Evolutionary conservation across 345 rosid species (phyloP).

Genomic region (Toxicodendron radicans): DNA sequence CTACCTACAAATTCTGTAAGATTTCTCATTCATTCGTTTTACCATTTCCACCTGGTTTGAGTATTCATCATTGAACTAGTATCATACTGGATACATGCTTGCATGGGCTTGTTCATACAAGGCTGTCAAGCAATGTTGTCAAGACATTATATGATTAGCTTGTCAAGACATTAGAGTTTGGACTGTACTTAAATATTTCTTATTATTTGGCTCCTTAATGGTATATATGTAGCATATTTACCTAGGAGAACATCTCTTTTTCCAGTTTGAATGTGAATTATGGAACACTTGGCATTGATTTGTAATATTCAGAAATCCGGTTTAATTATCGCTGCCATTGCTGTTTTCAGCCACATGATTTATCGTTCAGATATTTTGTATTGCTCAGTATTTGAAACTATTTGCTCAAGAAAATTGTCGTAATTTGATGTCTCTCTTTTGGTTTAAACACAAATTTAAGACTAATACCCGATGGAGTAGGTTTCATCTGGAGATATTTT

Average conservation of each 20-base stretch:
- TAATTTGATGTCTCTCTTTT: not conserved
- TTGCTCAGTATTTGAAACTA: not conserved
- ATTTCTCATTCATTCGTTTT: conserved; percentile 1
- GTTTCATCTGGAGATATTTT: not conserved
- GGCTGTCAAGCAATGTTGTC: not conserved
- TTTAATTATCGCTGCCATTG: not conserved
- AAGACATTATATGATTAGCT: conserved; percentile 9
- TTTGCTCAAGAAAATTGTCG: not conserved
- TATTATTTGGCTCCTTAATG: not conserved
- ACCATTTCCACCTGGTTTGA: not conserved
- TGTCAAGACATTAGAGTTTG: not conserved
- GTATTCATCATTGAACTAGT: not conserved
- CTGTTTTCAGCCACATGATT: not conserved
- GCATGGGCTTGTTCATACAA: no score
- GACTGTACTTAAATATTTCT: not conserved
- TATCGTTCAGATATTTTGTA: not conserved
- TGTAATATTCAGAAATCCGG: not conserved
- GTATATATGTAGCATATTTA: not conserved
- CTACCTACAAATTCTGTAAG: conserved; percentile 80
- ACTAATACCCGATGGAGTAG: not conserved
- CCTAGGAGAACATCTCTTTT: not conserved
- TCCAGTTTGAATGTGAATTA: not conserved
- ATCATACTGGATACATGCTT: not conserved
- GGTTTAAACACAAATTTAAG: not conserved
- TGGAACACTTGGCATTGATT: not conserved